These are phyloP conservation scores for Sanghuangporus sanghuang DNA, from an alignment of 1,284 basidiomycete species.

Conservation along the genomic window DNA sequence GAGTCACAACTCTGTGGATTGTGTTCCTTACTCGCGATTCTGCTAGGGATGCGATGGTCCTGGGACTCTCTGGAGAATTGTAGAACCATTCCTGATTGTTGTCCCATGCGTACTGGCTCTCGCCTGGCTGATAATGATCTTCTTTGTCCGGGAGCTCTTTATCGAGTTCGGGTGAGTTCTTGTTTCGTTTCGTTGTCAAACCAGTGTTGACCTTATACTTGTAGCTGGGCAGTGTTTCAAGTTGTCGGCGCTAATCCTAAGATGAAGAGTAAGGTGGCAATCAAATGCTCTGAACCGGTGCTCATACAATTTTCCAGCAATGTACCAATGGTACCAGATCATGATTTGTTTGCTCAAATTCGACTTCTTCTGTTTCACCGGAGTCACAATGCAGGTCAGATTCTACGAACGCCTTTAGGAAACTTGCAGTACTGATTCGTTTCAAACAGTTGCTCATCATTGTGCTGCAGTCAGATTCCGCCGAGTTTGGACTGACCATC, in stretches of 20 bases:
- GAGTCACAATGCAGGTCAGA: slow-evolving; percentile 79
- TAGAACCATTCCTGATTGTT: slow-evolving; percentile 39
- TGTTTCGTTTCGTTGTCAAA: not conserved
- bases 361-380: slow-evolving; percentile 80
- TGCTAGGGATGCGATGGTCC: slow-evolving; percentile 30
- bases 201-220: slow-evolving; percentile 13
- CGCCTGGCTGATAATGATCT: slow-evolving; percentile 34
- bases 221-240: slow-evolving; percentile 81
- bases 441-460: slow-evolving; percentile 61
- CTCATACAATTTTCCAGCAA: slow-evolving; percentile 39
- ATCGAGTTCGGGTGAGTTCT: slow-evolving; percentile 49
- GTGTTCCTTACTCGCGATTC: not conserved
- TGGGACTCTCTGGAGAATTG: slow-evolving; percentile 37
- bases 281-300: not conserved
- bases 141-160: slow-evolving; percentile 36
- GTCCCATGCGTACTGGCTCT: slow-evolving; percentile 34
- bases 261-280: slow-evolving; percentile 59
- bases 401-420: not conserved
- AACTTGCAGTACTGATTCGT: slow-evolving; percentile 17
- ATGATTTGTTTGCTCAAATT: slow-evolving; percentile 83
- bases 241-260: slow-evolving; percentile 76
- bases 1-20: not conserved
- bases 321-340: slow-evolving; percentile 83
- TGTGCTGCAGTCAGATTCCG: slow-evolving; percentile 54
- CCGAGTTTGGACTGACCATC: slow-evolving; percentile 77